Percentiles rank a stretch among this genome's conserved stretches.
phyloP scores from a whole-genome alignment of 177 flowering plant species.

The Telopea speciosissima region DNA sequence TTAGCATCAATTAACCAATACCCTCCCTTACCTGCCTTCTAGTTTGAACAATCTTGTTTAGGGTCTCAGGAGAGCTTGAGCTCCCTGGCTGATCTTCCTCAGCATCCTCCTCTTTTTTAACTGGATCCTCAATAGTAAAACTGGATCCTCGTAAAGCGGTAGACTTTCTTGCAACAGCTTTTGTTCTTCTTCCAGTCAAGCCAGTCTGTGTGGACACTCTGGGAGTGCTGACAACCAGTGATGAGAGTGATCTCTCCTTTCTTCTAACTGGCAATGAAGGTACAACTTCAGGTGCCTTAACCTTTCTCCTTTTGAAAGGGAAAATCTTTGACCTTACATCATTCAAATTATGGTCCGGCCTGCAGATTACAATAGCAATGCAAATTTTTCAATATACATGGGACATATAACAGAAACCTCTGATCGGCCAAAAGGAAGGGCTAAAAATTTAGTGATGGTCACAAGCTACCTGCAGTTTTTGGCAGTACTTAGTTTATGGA shows the following conservation, averaged over 20 bases:
- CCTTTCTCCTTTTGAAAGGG: constrained; percentile 59
- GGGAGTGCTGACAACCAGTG: constrained; percentile 37
- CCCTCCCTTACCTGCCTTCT: constrained; percentile 53
- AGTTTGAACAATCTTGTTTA: constrained; percentile 37
- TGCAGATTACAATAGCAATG: constrained; percentile 26
- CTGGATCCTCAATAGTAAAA: constrained; percentile 40
- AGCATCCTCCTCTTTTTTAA: constrained; percentile 52
- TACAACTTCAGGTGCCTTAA: constrained; percentile 50
- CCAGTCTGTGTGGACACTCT: constrained; percentile 55
- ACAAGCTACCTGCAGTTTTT: not conserved
- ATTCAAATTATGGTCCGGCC: constrained; percentile 92
- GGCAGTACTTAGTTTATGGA: not conserved
- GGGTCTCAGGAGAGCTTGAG: constrained; percentile 65
- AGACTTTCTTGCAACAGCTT: constrained; percentile 54
- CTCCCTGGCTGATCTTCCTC: constrained; percentile 40
- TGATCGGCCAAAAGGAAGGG: not conserved
- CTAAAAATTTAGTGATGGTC: not conserved
- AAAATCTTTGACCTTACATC: constrained; percentile 83
- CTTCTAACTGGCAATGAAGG: constrained; percentile 60
- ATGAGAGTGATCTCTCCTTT: constrained; percentile 60
- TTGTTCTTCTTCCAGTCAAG: constrained; percentile 81
- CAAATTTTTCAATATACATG: not conserved
- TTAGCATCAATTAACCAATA: not conserved
- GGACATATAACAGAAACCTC: not conserved
- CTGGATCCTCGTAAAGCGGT: constrained; percentile 45